Conservation (phyloP, 768 basidiomycete species). For the Rossbeevera mucosa region DNA sequence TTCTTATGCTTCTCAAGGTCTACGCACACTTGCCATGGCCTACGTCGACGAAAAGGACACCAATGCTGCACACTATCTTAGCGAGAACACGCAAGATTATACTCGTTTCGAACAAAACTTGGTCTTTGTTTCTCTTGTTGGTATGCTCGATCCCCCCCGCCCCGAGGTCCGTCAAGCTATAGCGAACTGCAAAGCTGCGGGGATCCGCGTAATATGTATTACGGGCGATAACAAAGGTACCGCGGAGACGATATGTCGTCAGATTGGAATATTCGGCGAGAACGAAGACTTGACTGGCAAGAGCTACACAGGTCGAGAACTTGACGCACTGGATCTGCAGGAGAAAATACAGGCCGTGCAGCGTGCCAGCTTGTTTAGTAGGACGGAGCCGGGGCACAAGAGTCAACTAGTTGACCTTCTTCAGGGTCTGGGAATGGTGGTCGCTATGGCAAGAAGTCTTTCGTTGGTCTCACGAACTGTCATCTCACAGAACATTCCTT, state of each 20-base stretch:
- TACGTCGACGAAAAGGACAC: constrained; percentile 75
- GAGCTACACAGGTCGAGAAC: constrained; percentile 91
- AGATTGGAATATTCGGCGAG: constrained; percentile 89
- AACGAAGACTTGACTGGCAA: constrained; percentile 90
- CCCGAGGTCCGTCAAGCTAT: constrained; percentile 88
- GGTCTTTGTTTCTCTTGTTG: constrained; percentile 92
- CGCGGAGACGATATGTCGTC: constrained; percentile 93
- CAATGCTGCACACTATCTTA: constrained; percentile 77
- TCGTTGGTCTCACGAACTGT: constrained; percentile 7
- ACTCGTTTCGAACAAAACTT: constrained; percentile 86
- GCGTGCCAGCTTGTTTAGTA: constrained; percentile 82
- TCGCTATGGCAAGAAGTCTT: constrained; percentile 73
- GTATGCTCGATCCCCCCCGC: constrained; percentile 96
- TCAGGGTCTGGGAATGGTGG: constrained; percentile 86
- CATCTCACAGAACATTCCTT: constrained; percentile 7
- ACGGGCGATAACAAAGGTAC: constrained; percentile 98
- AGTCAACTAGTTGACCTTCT: constrained; percentile 90
- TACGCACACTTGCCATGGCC: constrained; percentile 89
- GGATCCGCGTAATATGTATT: constrained; percentile 94
- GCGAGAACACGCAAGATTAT: constrained; percentile 77
- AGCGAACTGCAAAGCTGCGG: constrained; percentile 86
- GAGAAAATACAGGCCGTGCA: constrained; percentile 87
- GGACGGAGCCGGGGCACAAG: constrained; percentile 96
- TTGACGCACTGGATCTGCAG: constrained; percentile 73
- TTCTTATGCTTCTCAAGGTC: constrained; percentile 73